Evolutionary conservation across 2,329 filamentous ascomycete species (phyloP).

Genomic region (Fusarium sp.): DNA sequence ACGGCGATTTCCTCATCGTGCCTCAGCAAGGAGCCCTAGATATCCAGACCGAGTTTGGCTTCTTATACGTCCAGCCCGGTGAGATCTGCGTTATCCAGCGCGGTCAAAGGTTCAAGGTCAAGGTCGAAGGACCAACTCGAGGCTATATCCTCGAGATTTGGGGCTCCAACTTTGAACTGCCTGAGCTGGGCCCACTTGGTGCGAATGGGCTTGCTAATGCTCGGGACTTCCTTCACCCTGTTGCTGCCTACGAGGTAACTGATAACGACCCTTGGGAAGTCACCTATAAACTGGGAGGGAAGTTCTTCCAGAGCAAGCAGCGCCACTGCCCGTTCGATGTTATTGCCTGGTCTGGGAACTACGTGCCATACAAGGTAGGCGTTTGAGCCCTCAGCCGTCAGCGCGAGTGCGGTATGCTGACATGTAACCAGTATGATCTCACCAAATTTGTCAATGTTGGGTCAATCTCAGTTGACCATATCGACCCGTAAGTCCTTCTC

Average conservation of each 20-base stretch:
- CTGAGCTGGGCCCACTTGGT: slow-evolving; percentile 75
- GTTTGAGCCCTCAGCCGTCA: too few species aligned
- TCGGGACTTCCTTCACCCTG: slow-evolving; percentile 72
- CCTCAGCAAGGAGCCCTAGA: slow-evolving; percentile 74
- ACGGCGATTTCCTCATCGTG: slow-evolving; percentile 75
- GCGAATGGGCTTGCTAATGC: slow-evolving; percentile 73
- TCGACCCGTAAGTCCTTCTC: slow-evolving; percentile 60
- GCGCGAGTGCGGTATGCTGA: too few species aligned
- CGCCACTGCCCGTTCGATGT: slow-evolving; percentile 76
- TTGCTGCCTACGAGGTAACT: slow-evolving; percentile 65
- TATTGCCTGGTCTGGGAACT: slow-evolving; percentile 77
- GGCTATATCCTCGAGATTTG: slow-evolving; percentile 77
- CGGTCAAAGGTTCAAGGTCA: slow-evolving; percentile 62
- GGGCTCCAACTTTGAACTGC: slow-evolving; percentile 72
- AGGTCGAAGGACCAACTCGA: slow-evolving; percentile 65
- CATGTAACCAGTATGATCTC: slow-evolving; percentile 58
- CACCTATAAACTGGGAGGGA: slow-evolving; percentile 70
- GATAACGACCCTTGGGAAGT: slow-evolving; percentile 66
- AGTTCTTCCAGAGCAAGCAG: slow-evolving; percentile 70
- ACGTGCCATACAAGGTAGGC: slow-evolving; percentile 62
- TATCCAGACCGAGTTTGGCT: slow-evolving; percentile 76
- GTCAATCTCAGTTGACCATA: slow-evolving; percentile 62
- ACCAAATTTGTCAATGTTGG: slow-evolving; percentile 68
- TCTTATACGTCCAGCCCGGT: slow-evolving; percentile 71
- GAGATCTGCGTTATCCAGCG: slow-evolving; percentile 75